phyloP scores from a whole-genome alignment of 2,329 filamentous ascomycete genomes.

The Colletotrichum ledebouriae region DNA sequence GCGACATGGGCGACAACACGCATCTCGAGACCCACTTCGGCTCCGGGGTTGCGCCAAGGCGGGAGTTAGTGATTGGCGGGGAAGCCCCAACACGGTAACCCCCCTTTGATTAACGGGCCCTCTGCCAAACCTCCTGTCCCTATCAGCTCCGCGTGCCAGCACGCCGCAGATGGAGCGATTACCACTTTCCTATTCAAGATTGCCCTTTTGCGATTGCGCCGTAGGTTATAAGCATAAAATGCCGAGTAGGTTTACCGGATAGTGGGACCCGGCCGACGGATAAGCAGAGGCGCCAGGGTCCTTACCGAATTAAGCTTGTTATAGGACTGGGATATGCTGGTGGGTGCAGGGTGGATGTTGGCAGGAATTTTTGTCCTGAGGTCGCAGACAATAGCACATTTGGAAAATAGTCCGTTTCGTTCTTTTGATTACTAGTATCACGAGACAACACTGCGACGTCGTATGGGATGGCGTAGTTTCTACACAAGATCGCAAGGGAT shows the following conservation, averaged over 20 bases:
- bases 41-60: constrained; percentile 8
- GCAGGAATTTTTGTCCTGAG: background rate
- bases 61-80: constrained; percentile 19
- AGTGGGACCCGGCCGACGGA: constrained; percentile 10
- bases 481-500: background rate
- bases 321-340: constrained; percentile 1
- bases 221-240: constrained; percentile 23
- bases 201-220: constrained; percentile 12
- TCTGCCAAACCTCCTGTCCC: background rate
- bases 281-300: background rate
- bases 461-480: background rate
- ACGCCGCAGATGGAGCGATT: constrained; percentile 5
- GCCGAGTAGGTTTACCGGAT: constrained; percentile 9
- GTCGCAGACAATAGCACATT: constrained; percentile 4
- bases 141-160: constrained; percentile 8
- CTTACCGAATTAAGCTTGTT: constrained; percentile 16
- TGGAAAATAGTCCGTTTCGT: constrained; percentile 7
- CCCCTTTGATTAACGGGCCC: constrained; percentile 3
- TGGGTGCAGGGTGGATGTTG: background rate
- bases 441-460: background rate
- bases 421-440: background rate
- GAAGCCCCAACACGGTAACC: background rate
- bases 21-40: constrained; percentile 19
- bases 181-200: constrained; percentile 36
- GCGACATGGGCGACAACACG: constrained; percentile 11